Evolutionary conservation across 306 rosid species (phyloP), one percentile per base, ranked within the genome.

Genomic region (Quercus cerris): DNA sequence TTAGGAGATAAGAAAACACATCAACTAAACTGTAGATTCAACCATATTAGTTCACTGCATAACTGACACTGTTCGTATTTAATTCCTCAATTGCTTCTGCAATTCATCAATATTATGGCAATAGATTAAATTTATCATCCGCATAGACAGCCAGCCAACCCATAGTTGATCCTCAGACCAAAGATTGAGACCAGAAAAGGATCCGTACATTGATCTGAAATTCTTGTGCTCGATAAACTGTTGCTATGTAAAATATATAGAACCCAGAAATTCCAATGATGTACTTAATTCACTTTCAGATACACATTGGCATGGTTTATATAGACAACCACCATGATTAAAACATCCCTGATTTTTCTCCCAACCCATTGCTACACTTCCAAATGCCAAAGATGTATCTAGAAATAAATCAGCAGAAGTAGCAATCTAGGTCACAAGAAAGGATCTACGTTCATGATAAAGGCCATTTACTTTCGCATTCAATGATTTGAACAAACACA

Each of bases 1-100:
- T 31, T 56, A 56, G 59, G 72, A 68, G 14, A 54, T 13, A 61
- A 73, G 74, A 54, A 63, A 52, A 27, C 27, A 56, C 75, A 82
- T 35, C 46, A n/a, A 20, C n/a, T 18, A 8, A 4, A 19, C 12
- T 1, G 13, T 19, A 35, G 72, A 68, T 38, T 33, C 19, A 49
- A 33, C 52, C 72, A 33, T n/a, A 35, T 35, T 46, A 35, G 52
- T 9, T 19, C 51, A 35, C 71, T 68, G 4, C 27, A 35, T 35
- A 5, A 25, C 72, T 68, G 20, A 35, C 46, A 17, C 46, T 20
- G n/a, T 68, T 35, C 17, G 14, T 68, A 35, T 68, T 68, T 68
- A 25, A 68, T 35, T 68, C 52, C 14, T 19, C 38, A 68, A 7
- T 35, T 35, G 19, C 72, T 35, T 68, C 51, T 35, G 9, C 23